phyloP scores from a whole-genome alignment of 352 stramenopile genomes.

The Phytophthora macrochlamydospora region DNA sequence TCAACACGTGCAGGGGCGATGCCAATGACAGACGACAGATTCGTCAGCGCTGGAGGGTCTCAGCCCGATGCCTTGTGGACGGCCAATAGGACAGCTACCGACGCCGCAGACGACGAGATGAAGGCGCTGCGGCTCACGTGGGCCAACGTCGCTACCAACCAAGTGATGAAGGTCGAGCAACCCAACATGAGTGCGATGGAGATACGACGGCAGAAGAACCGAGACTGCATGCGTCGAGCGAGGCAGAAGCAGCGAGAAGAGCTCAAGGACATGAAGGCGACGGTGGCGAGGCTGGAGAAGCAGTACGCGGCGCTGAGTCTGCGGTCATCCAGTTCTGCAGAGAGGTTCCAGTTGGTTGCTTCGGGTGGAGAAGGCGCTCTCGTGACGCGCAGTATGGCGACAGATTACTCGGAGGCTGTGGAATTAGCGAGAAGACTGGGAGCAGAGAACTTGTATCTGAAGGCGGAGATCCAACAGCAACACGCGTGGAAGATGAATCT shows the following conservation, averaged over 20 bases:
- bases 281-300: conserved; percentile 35
- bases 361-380: background rate
- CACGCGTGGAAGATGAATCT: conserved; percentile 37
- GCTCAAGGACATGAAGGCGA: conserved; percentile 38
- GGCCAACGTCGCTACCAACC: background rate
- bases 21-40: background rate
- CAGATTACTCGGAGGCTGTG: conserved; percentile 27
- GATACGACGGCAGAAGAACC: conserved; percentile 39
- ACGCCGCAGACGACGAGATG: background rate
- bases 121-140: conserved; percentile 1
- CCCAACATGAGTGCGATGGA: conserved; percentile 19
- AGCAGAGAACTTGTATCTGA: conserved; percentile 50
- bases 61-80: background rate
- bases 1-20: background rate
- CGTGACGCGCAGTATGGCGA: background rate
- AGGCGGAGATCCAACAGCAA: conserved; percentile 40
- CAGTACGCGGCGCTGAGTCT: conserved; percentile 41
- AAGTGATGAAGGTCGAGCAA: conserved; percentile 17
- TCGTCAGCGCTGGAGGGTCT: background rate
- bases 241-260: conserved; percentile 39
- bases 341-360: background rate
- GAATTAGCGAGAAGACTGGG: conserved; percentile 34
- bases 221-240: conserved; percentile 45
- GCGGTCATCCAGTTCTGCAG: conserved; percentile 4
- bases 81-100: background rate